Conservation (phyloP, 495 filamentous ascomycete species). For the Talaromyces trachyspermus region DNA sequence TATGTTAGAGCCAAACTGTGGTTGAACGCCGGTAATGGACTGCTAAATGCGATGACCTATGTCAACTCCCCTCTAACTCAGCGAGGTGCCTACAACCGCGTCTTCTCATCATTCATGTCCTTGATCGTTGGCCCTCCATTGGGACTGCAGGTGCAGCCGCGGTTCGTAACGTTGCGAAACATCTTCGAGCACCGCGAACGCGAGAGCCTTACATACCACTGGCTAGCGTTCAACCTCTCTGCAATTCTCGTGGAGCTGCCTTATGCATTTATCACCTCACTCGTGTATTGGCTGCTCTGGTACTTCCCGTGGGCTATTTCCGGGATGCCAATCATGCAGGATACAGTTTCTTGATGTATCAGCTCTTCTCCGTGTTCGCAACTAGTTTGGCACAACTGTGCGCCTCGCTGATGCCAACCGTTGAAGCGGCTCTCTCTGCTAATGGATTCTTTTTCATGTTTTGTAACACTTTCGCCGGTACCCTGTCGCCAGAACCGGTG, state of each 20-base stretch:
- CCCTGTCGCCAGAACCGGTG: constrained; percentile 8
- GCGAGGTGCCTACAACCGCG: constrained; percentile 87
- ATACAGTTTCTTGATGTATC: constrained; percentile 13
- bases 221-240: constrained; percentile 62
- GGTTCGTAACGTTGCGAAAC: constrained; percentile 58
- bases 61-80: constrained; percentile 62
- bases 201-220: constrained; percentile 67
- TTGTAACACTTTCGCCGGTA: constrained; percentile 13
- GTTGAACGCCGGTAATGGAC: constrained; percentile 41
- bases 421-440: constrained; percentile 7
- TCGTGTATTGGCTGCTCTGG: constrained; percentile 54
- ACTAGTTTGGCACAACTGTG: constrained; percentile 13
- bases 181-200: constrained; percentile 69
- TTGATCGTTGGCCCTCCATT: constrained; percentile 75
- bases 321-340: constrained; percentile 27
- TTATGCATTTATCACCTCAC: constrained; percentile 55
- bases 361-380: constrained; percentile 10
- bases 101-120: constrained; percentile 86
- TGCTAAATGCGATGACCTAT: constrained; percentile 93
- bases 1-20: constrained; percentile 54
- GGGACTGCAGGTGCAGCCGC: constrained; percentile 70
- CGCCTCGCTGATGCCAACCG: constrained; percentile 9
- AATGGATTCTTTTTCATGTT: constrained; percentile 16
- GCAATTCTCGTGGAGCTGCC: constrained; percentile 70
- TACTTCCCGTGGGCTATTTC: constrained; percentile 65